Percentiles rank a stretch among this genome's conserved stretches.
These are phyloP conservation scores for Rhizopus arrhizus DNA, from an alignment of 371 early-diverging fungal species.

Conservation along the genomic window DNA sequence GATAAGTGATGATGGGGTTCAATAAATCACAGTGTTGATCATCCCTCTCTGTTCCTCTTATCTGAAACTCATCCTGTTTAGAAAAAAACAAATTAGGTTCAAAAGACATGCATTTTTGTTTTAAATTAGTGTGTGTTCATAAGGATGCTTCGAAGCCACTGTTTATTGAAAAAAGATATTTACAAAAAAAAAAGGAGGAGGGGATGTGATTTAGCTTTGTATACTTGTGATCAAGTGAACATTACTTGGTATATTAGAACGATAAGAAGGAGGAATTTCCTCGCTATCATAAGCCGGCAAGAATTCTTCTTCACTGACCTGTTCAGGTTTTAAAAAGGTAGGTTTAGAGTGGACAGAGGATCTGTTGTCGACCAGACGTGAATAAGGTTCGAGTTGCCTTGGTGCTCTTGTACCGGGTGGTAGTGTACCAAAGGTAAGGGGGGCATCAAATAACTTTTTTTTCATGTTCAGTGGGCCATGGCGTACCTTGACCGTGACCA, in stretches of 20 bases:
- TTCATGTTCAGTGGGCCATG: constrained; percentile 28
- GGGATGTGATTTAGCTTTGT: not conserved
- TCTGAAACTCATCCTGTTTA: not conserved
- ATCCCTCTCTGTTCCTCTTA: not conserved
- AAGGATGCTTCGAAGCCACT: too few species aligned
- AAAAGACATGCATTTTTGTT: too few species aligned
- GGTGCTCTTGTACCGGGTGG: constrained; percentile 30
- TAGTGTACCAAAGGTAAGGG: constrained; percentile 26
- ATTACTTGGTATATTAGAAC: not conserved
- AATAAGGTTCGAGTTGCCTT: constrained; percentile 25
- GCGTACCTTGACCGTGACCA: constrained; percentile 19
- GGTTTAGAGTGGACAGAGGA: constrained; percentile 15
- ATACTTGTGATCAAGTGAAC: not conserved
- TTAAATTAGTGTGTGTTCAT: too few species aligned
- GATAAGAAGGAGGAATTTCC: constrained; percentile 21
- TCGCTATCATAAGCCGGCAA: constrained; percentile 28
- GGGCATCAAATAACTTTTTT: constrained; percentile 28
- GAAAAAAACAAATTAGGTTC: not conserved
- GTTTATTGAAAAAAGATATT: too few species aligned
- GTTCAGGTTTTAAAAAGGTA: constrained; percentile 21
- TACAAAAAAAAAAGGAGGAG: not conserved
- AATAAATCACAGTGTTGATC: too few species aligned
- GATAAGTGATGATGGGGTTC: too few species aligned
- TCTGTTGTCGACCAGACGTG: constrained; percentile 16
- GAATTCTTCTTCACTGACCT: constrained; percentile 21